Base-by-base conservation (phyloP, 805 yeast genomes). In the Ascoidea rubescens region DNA sequence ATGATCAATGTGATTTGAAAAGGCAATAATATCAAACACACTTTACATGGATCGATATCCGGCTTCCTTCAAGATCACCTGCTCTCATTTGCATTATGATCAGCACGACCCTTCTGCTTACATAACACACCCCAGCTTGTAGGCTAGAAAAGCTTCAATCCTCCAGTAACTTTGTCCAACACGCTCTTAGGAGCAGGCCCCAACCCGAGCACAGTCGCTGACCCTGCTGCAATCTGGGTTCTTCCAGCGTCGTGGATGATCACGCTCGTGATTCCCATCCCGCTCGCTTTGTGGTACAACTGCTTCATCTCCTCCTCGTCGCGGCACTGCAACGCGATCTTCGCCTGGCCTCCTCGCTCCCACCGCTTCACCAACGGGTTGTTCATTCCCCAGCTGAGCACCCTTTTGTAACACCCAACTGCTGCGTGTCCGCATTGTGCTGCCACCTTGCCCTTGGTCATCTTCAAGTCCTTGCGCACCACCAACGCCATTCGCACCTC, bases 371-470 rank as follows among this genome's bases (percentile, higher is more conserved):
- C 73, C 14, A 87, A 82, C 56, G 86, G 82, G 45, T 73, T 68
- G 45, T 77, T 70, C 69, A 84, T 83, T 21, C 28, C 28, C 28
- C 28, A 21, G 28, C 28, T 21, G 28, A 21, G 28, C 55, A 79
- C 68, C 31, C 62, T 58, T 60, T 85, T 82, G 67, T 86, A 93
- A 59, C 93, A 80, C 0, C 93, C 90, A 42, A 93, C 73, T 0
- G 98, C 95, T n/a, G 99, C 99, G 69, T 93, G 99, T 45, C 89
- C 83, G 66, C 98, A 91, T 64, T 93, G 99, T 5, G 99, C 99
- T 4, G 98, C 97, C 2, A 87, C 83, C 64, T 93, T 93, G 28
- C 99, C 99, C 67, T 87, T 88, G 37, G 84, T 80, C 98, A 93
- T 93, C 47, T 80, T 82, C 55, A 93, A 70, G 64, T 93, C 99